Percentiles rank a stretch among this genome's conserved stretches.
Evolutionary conservation across 2,329 filamentous ascomycete species (phyloP).

Genomic region (Colletotrichum graminicola): DNA sequence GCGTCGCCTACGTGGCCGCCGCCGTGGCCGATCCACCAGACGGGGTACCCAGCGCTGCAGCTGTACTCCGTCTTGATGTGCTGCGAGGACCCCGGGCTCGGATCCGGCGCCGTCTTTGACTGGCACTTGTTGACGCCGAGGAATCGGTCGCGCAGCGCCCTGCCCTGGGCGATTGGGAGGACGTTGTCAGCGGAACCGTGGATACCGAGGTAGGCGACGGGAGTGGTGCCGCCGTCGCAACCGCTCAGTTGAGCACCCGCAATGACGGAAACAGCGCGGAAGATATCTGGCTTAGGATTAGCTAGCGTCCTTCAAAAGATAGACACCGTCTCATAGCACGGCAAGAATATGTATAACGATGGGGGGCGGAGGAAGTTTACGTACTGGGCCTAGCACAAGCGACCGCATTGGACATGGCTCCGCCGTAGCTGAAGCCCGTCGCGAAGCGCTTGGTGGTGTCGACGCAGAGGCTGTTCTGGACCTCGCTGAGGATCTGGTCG

Average conservation of each 20-base stretch:
- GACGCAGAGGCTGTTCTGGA: constrained; percentile 57
- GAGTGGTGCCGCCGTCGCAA: constrained; percentile 53
- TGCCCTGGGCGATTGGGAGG: constrained; percentile 51
- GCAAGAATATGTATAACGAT: background rate
- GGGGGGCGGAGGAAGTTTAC: background rate
- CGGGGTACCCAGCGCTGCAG: constrained; percentile 46
- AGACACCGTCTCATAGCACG: background rate
- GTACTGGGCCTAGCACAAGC: constrained; percentile 57
- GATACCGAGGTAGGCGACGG: constrained; percentile 55
- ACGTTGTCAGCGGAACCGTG: constrained; percentile 55
- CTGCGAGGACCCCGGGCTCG: constrained; percentile 43
- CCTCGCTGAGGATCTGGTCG: constrained; percentile 52
- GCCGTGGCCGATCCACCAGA: constrained; percentile 49
- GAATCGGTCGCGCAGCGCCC: constrained; percentile 54
- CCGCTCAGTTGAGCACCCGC: constrained; percentile 51
- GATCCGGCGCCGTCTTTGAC: constrained; percentile 39
- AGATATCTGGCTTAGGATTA: background rate
- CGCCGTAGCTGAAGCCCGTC: constrained; percentile 60
- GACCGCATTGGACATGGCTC: constrained; percentile 56
- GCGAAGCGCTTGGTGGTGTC: constrained; percentile 57
- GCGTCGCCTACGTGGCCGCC: constrained; percentile 44
- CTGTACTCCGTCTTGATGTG: constrained; percentile 46
- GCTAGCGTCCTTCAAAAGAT: background rate
- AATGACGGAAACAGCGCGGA: constrained; percentile 49
- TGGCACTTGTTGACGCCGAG: constrained; percentile 54